Evolutionary conservation across 768 basidiomycete genomes (phyloP), one percentile per base, ranked within the genome.

Genomic region (Dioszegia hungarica): DNA sequence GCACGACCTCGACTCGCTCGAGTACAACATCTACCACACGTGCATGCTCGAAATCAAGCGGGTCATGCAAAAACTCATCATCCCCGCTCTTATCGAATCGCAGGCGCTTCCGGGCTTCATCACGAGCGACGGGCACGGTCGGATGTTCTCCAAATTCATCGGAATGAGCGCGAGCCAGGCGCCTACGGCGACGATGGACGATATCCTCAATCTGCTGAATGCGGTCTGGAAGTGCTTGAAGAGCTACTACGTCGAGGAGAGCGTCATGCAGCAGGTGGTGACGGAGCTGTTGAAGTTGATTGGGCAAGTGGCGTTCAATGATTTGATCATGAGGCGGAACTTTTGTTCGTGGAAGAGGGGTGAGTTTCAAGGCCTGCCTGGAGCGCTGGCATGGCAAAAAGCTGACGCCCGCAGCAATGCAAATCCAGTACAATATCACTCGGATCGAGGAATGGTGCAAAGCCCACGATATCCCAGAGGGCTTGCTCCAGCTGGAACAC

Each of bases 261-360:
- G 87, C 25, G 92, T 99, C 45, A 86, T 94, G 40, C 91, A 94
- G 64, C 95, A 98, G 75, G 76, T 75, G 25, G 80, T 92, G 61
- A 94, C 90, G 8, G 95, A 99, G 76, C 81, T 98, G 12, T 83
- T 98, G 64, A 95, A 94, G 79, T 80, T 98, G 57, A 87, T 97
- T 64, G 95, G 95, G 6, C 91, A 97, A 43, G 89, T 90, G 65
- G 92, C 90, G 71, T 99, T 99, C 78, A 99, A 99, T 73, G 95
- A 99, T 68, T 82, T 99, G 60, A 79, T 99, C 48, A 99, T 99
- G 95, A 82, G 95, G 71, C 83, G 95, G 49, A 99, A 99, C 77
- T 99, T 99, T 79, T 93, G 90, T 63, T 97, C 93, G 6, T 99
- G 95, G 95, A 99, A 99, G 78, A 85, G 95, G 82, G 93, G 93